These are phyloP conservation scores for Megacollybia platyphylla DNA, from an alignment of 1,284 basidiomycete genomes.

Conservation along the genomic window DNA sequence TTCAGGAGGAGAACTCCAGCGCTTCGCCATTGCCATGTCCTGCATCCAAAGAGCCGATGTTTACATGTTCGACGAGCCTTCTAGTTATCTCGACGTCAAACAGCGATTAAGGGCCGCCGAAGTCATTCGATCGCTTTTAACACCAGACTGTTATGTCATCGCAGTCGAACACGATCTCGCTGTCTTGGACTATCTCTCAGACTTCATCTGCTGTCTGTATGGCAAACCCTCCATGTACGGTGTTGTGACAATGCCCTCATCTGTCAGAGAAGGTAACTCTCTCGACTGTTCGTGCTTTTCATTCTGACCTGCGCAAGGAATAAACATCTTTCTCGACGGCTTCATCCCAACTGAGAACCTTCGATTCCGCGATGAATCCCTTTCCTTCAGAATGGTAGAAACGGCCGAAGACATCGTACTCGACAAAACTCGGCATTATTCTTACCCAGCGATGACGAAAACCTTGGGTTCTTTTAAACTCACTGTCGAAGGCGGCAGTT, in stretches of 20 bases:
- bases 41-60: slow-evolving; percentile 90
- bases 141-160: slow-evolving; percentile 79
- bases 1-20: slow-evolving; percentile 91
- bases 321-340: slow-evolving; percentile 97
- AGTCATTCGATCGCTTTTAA: slow-evolving; percentile 80
- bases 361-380: slow-evolving; percentile 88
- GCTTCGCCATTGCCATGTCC: slow-evolving; percentile 91
- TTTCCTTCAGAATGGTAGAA: slow-evolving; percentile 94
- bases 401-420: slow-evolving; percentile 78
- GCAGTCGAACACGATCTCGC: slow-evolving; percentile 97
- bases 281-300: background rate
- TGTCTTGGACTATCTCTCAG: slow-evolving; percentile 92
- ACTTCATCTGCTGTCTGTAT: slow-evolving; percentile 94
- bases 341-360: slow-evolving; percentile 98
- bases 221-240: slow-evolving; percentile 96
- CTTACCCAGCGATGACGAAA: slow-evolving; percentile 91
- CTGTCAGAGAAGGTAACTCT: slow-evolving; percentile 79
- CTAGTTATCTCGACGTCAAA: slow-evolving; percentile 90
- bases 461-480: slow-evolving; percentile 91
- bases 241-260: slow-evolving; percentile 95
- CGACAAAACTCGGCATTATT: slow-evolving; percentile 78
- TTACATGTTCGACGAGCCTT: slow-evolving; percentile 98
- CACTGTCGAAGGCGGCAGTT: slow-evolving; percentile 75
- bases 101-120: slow-evolving; percentile 94
- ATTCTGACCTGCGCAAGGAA: slow-evolving; percentile 38